phyloP scores from a whole-genome alignment of 2,329 filamentous ascomycete species.

The Diaporthe ampelina region DNA sequence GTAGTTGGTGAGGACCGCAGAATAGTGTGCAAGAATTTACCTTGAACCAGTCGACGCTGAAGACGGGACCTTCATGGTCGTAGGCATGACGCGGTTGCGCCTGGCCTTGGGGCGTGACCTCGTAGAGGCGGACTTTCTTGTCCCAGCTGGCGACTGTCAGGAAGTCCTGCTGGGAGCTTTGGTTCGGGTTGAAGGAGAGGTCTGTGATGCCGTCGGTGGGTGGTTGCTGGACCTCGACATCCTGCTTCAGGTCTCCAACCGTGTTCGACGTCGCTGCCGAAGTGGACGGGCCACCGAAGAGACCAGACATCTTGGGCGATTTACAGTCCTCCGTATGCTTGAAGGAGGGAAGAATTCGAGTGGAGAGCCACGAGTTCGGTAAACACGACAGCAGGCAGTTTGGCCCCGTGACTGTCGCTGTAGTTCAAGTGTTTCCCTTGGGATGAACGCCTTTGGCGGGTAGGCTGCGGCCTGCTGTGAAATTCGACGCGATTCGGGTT shows the following conservation, averaged over 20 bases:
- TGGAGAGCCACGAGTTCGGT: not conserved
- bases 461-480: slow-evolving; percentile 35
- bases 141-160: slow-evolving; percentile 96
- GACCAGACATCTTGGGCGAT: slow-evolving; percentile 70
- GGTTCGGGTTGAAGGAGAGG: slow-evolving; percentile 76
- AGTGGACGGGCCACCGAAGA: slow-evolving; percentile 69
- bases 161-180: slow-evolving; percentile 74
- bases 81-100: slow-evolving; percentile 89
- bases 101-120: slow-evolving; percentile 82
- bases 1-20: not conserved
- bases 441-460: slow-evolving; percentile 4
- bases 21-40: slow-evolving; percentile 63
- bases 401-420: slow-evolving; percentile 2
- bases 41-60: slow-evolving; percentile 90
- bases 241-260: slow-evolving; percentile 90
- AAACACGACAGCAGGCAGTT: slow-evolving; percentile 9
- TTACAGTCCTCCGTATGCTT: not conserved
- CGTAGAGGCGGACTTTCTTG: slow-evolving; percentile 97
- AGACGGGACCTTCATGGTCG: slow-evolving; percentile 86
- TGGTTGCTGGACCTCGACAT: slow-evolving; percentile 82
- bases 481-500: slow-evolving; percentile 32
- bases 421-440: slow-evolving; percentile 3
- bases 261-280: slow-evolving; percentile 72
- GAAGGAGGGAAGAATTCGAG: not conserved
- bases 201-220: slow-evolving; percentile 93